phyloP scores from a whole-genome alignment of 352 stramenopile genomes.

The Hyaloperonospora brassicae region DNA sequence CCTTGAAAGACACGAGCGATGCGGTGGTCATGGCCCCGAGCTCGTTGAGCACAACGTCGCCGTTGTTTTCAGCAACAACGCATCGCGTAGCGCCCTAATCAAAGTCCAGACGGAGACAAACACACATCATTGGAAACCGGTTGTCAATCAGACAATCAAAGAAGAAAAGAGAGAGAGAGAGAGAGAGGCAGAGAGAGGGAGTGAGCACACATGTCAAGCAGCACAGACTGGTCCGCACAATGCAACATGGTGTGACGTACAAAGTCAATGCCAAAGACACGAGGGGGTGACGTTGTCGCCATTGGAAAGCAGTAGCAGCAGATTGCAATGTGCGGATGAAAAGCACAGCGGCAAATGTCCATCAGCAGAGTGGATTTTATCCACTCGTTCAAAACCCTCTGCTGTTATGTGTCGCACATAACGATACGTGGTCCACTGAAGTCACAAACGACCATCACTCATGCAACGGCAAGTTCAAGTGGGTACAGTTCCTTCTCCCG shows the following conservation, averaged over 20 bases:
- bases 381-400: no score
- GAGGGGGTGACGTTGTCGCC: slow-evolving; percentile 21
- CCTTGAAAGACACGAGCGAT: slow-evolving; percentile 84
- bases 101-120: slow-evolving; percentile 3
- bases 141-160: slow-evolving; percentile 3
- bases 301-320: slow-evolving; percentile 10
- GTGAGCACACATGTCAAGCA: background rate
- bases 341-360: no score
- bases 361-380: no score
- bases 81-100: slow-evolving; percentile 65
- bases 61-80: slow-evolving; percentile 55
- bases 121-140: slow-evolving; percentile 2
- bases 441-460: no score
- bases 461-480: no score
- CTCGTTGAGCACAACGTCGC: slow-evolving; percentile 85
- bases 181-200: background rate
- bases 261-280: slow-evolving; percentile 75
- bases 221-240: background rate
- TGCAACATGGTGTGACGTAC: slow-evolving; percentile 29
- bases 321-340: no score
- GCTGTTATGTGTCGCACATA: no score
- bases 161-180: background rate
- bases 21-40: slow-evolving; percentile 82
- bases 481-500: no score
- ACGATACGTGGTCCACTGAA: no score